Base-by-base conservation (phyloP, 495 filamentous ascomycete genomes). In the Penicillium daleae region DNA sequence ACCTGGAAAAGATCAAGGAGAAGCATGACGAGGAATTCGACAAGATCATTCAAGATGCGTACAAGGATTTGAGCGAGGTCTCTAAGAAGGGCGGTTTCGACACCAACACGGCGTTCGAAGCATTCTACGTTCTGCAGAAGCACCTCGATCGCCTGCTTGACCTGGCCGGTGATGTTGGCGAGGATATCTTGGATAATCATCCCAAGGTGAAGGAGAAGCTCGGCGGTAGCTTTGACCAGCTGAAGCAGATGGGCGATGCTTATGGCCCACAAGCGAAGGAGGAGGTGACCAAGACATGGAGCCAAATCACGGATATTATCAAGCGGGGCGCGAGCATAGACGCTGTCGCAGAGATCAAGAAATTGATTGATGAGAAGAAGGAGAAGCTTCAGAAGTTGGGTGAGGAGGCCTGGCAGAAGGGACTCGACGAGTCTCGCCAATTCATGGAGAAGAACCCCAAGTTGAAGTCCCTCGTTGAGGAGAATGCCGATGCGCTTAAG, bases 261-360 rank as follows among this genome's bases (percentile, higher is more conserved):
- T 86, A 86, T 67, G 89, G 89, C 0, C 88, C 87, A 0, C 84
- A 90, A 65, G 87, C 87, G 0, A 87, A 87, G 77, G 87, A 89
- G 78, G 79, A 89, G 72, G 80, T 87, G 6, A 85, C 90, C 51
- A 76, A 86, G 75, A 89, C 86, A 9, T 90, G 85, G 81, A 64
- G 82, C 17, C 78, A 90, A 65, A 77, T 89, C 51, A 72, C 71
- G 57, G 79, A 85, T 26, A 81, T 89, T 58, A 52, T 88, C 27
- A 76, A 82, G 56, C 73, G 74, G 6, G 87, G 87, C 7, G 64
- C 86, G 22, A 83, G 77, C 33, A 65, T 76, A 4, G 71, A 77
- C 4, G 85, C 75, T 7, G 68, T 80, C 0, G 71, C 80, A 44
- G 83, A 87, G 76, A 81, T 86, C 37, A 78, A 79, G 46, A 77